Evolutionary conservation across 768 basidiomycete genomes (phyloP).

Genomic region (Pleurotus pulmonarius): DNA sequence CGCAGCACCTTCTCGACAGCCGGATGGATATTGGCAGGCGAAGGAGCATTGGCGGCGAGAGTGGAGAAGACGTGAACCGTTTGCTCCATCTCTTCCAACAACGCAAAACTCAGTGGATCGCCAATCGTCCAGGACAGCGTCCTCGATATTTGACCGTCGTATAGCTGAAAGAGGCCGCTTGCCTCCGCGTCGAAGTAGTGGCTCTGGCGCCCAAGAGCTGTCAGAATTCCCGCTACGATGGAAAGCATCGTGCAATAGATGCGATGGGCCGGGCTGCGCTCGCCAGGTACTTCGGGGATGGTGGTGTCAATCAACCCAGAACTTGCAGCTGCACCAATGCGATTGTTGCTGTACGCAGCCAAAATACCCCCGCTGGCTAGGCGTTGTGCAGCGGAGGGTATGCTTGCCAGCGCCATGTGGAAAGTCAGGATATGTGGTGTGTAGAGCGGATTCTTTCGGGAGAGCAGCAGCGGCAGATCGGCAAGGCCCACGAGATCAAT

Average conservation of each 20-base stretch:
- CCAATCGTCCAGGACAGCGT: constrained; percentile 82
- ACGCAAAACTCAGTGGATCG: constrained; percentile 69
- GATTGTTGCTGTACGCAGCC: constrained; percentile 79
- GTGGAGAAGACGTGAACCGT: constrained; percentile 75
- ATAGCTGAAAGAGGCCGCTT: constrained; percentile 81
- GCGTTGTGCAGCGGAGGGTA: constrained; percentile 76
- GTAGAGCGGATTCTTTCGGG: constrained; percentile 66
- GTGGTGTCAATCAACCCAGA: constrained; percentile 66
- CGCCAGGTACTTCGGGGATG: constrained; percentile 66
- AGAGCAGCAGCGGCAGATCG: constrained; percentile 57
- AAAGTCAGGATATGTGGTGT: constrained; percentile 78
- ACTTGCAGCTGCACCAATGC: constrained; percentile 72
- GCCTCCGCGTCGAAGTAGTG: constrained; percentile 84
- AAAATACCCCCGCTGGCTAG: constrained; percentile 82
- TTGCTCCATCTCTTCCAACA: constrained; percentile 82
- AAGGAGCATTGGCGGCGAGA: constrained; percentile 55
- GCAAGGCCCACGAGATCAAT: constrained; percentile 69
- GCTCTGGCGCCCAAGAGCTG: constrained; percentile 56
- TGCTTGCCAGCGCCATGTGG: constrained; percentile 79
- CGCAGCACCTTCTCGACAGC: constrained; percentile 62
- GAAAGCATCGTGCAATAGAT: constrained; percentile 84
- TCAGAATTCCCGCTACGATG: constrained; percentile 70
- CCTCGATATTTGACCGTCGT: constrained; percentile 73
- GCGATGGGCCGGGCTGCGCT: constrained; percentile 75
- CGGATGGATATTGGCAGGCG: constrained; percentile 39